phyloP scores from a whole-genome alignment of 2,329 filamentous ascomycete species.

The Phialophora macrospora region DNA sequence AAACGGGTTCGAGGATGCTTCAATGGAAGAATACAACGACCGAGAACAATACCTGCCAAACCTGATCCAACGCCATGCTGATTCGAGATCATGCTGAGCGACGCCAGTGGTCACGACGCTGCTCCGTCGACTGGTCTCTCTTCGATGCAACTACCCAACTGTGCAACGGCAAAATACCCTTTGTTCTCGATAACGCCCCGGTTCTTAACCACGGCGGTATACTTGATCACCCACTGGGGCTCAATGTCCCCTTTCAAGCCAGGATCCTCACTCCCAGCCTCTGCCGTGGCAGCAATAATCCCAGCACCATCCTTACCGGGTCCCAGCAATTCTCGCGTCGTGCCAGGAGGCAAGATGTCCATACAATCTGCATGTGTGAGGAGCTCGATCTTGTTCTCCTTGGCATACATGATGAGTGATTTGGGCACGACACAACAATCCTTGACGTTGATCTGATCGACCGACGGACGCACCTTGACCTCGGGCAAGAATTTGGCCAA shows the following conservation, averaged over 20 bases:
- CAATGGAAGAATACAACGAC: neutral
- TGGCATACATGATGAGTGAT: conserved; percentile 82
- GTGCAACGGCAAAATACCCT: conserved; percentile 90
- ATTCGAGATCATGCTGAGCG: conserved; percentile 8
- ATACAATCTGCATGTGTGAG: conserved; percentile 94
- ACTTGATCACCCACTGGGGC: conserved; percentile 95
- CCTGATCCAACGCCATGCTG: conserved; percentile 31
- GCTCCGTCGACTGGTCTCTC: conserved; percentile 27
- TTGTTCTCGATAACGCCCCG: conserved; percentile 97
- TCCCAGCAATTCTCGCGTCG: conserved; percentile 80
- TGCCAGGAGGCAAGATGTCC: conserved; percentile 85
- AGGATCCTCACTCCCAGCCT: conserved; percentile 49
- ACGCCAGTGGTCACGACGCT: conserved; percentile 13
- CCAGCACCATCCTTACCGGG: conserved; percentile 73
- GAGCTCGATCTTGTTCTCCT: conserved; percentile 79
- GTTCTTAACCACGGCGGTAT: conserved; percentile 92
- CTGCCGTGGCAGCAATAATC: conserved; percentile 68
- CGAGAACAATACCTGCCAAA: neutral
- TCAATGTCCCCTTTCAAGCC: conserved; percentile 77
- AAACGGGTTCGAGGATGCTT: neutral
- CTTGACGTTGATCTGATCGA: conserved; percentile 94
- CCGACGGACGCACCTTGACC: conserved; percentile 73
- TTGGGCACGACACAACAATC: conserved; percentile 97
- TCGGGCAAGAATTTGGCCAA: conserved; percentile 75
- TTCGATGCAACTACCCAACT: conserved; percentile 60